phyloP scores from a whole-genome alignment of 2,329 filamentous ascomycete genomes.

The Sporothrix pseudoabietina region DNA sequence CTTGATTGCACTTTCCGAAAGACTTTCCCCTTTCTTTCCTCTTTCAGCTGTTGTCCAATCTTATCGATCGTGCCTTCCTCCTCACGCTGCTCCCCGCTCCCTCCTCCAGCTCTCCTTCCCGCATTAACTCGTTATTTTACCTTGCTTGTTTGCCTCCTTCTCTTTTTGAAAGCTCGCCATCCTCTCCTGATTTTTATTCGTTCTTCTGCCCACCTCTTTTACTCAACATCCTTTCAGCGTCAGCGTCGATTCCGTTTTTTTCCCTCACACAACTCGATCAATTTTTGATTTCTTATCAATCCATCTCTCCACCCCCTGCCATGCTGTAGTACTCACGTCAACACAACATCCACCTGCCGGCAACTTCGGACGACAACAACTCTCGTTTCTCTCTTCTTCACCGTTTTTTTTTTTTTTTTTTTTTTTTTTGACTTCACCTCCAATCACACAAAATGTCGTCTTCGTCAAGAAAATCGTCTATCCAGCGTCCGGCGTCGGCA shows the following conservation, averaged over 20 bases:
- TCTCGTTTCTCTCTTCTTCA: not conserved
- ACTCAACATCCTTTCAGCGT: not conserved
- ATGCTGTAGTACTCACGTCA: slow-evolving; percentile 1
- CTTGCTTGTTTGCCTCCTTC: not conserved
- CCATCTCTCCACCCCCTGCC: not conserved
- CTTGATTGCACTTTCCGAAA: not conserved
- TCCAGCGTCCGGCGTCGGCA: slow-evolving; percentile 25
- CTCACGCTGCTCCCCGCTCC: not conserved
- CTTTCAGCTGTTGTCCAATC: not conserved
- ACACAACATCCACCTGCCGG: not conserved
- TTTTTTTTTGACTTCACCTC: not conserved
- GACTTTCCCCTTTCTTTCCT: slow-evolving; percentile 13
- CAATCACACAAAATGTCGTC: not conserved
- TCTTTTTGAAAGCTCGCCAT: not conserved
- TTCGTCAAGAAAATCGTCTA: not conserved
- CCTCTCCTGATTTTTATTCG: not conserved
- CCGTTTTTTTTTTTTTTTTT: not conserved
- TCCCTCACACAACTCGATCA: not conserved
- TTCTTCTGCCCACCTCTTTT: not conserved
- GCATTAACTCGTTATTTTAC: not conserved
- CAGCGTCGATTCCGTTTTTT: not conserved
- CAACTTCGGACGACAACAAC: not conserved
- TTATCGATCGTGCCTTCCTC: slow-evolving; percentile 21
- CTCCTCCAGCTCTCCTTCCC: not conserved
- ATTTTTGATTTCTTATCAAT: not conserved